Conservation (phyloP, 257 asterid species). For the Salvia rosmarinus region DNA sequence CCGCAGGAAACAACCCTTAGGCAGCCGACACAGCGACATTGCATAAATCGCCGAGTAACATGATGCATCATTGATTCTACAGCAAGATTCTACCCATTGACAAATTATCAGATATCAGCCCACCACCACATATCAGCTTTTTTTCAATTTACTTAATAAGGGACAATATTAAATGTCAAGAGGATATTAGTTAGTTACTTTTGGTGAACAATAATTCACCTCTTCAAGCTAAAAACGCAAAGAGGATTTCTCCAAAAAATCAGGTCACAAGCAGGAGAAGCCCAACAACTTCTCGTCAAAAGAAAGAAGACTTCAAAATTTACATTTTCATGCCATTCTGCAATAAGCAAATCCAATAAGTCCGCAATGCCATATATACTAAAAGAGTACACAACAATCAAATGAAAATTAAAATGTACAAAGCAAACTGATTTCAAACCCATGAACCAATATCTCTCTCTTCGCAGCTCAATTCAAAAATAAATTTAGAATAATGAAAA, state of each 20-base stretch:
- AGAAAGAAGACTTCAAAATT: conserved; percentile 5
- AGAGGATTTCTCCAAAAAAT: conserved; percentile 12
- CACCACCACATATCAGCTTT: background rate
- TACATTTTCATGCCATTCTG: conserved; percentile 22
- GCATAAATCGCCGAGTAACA: background rate
- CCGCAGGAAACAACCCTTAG: background rate
- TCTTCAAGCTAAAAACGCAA: conserved; percentile 7
- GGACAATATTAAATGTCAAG: background rate
- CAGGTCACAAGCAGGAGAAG: conserved; percentile 7
- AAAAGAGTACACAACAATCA: background rate
- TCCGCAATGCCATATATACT: background rate
- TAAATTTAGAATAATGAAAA: background rate
- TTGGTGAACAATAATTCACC: background rate
- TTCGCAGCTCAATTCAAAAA: conserved; percentile 3
- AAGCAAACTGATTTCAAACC: conserved; percentile 25
- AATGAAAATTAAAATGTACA: background rate
- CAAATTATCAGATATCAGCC: conserved; percentile 10
- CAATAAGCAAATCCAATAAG: conserved; percentile 12
- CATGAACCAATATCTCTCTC: conserved; percentile 3
- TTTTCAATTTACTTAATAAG: background rate
- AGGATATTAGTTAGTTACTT: background rate
- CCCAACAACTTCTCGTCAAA: background rate
- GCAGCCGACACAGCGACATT: background rate
- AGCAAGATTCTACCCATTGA: conserved; percentile 1
- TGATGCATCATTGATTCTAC: background rate